Evolutionary conservation across 768 basidiomycete species (phyloP), one percentile per base, ranked within the genome.

Genomic region (Hericium coralloides): DNA sequence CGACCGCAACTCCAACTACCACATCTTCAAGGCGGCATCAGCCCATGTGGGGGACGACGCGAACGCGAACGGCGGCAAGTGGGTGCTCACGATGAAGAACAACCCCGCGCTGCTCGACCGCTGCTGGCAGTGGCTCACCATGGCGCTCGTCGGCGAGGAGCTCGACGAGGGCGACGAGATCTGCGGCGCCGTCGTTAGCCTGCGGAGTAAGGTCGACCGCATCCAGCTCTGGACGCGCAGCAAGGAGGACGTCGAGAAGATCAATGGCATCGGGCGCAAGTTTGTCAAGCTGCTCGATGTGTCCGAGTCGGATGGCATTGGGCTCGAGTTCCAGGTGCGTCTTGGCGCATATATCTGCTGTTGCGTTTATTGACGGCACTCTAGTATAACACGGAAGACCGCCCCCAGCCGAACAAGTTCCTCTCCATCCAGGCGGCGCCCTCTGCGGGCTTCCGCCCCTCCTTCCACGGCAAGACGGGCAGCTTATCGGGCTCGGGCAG

Each of bases 41-140:
- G 67, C 92, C 92, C 14, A 95, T 97, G 94, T 97, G 93, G 93
- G 94, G 73, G 94, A 95, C 68, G 81, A 82, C 31, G 89, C 92
- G 55, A 97, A 97, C 66, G 88, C 89, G 23, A 80, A 86, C 54
- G 94, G 94, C 18, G 94, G 94, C 38, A 95, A 94, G 73, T 97
- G 94, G 94, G 92, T 94, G 18, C 70, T 98, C 57, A 92, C 92
- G 65, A 92, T 95, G 86, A 87, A 88, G 75, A 85, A 87, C 64
- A 89, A 86, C 61, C 83, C 90, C 3, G 70, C 72, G 49, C 68
- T 93, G 63, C 74, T 95, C 52, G 93, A 97, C 74, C 78, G 88
- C 38, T 91, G 87, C 69, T 97, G 94, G 93, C 79, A 78, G 49
- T 93, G 91, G 83, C 76, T 95, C 18, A 84, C 89, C 36, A 92